Percentiles rank a stretch among this genome's conserved stretches.
phyloP scores from a whole-genome alignment of 75 land plant species.

The Isoetes taiwanensis region DNA sequence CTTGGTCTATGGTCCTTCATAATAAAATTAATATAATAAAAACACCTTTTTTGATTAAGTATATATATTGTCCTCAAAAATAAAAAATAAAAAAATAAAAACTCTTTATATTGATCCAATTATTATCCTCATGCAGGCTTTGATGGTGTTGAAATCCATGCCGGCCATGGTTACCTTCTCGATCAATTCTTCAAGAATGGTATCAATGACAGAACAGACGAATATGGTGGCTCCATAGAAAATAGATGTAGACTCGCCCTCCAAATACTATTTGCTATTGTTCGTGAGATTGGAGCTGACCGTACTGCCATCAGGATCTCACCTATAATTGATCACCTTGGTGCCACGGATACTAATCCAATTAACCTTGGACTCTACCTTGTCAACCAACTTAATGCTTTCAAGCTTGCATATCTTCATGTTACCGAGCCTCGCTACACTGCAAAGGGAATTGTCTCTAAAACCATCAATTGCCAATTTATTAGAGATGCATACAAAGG shows the following conservation, averaged over 20 bases:
- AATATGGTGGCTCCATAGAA: slow-evolving; percentile 16
- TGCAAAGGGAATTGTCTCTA: slow-evolving; percentile 43
- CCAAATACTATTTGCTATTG: slow-evolving; percentile 27
- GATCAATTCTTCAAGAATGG: slow-evolving; percentile 30
- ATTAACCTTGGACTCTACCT: slow-evolving; percentile 37
- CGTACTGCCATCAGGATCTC: slow-evolving; percentile 49
- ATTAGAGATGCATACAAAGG: slow-evolving; percentile 31
- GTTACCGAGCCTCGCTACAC: slow-evolving; percentile 67
- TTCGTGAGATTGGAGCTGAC: slow-evolving; percentile 31
- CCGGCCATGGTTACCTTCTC: slow-evolving; percentile 18
- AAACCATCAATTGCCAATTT: not conserved
- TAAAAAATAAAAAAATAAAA: too few species aligned
- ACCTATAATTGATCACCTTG: slow-evolving; percentile 70
- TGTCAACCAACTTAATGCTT: slow-evolving; percentile 28
- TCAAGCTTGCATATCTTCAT: slow-evolving; percentile 40
- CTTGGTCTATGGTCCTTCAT: too few species aligned
- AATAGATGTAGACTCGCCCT: slow-evolving; percentile 20
- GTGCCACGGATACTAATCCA: slow-evolving; percentile 56
- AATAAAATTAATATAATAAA: too few species aligned
- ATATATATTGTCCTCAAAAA: too few species aligned
- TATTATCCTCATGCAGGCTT: too few species aligned
- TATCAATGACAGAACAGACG: slow-evolving; percentile 15
- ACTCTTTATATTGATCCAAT: too few species aligned
- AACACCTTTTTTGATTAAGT: too few species aligned
- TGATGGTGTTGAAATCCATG: slow-evolving; percentile 20